phyloP scores from a whole-genome alignment of 108 stramenopile species.

The Asterionellopsis glacialis region DNA sequence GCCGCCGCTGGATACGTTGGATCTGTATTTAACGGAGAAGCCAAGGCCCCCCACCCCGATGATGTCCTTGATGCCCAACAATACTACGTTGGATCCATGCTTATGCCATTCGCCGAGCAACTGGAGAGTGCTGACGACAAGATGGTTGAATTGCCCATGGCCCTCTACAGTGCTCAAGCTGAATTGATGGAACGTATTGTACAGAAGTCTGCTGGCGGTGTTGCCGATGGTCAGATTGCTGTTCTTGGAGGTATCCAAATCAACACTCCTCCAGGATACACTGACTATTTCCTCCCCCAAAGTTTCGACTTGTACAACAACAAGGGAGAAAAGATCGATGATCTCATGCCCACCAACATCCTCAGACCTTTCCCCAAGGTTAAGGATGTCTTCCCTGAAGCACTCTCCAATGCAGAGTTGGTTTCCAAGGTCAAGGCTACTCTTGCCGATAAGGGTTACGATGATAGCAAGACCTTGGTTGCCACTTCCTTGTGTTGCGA shows the following conservation, averaged over 20 bases:
- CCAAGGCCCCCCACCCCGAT: slow-evolving; percentile 7
- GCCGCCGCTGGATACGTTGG: slow-evolving; percentile 42
- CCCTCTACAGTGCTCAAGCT: slow-evolving; percentile 21
- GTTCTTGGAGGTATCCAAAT: slow-evolving; percentile 57
- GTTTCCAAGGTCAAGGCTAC: neutral
- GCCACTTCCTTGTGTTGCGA: slow-evolving; percentile 44
- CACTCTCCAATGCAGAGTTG: slow-evolving; percentile 14
- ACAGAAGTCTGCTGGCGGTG: slow-evolving; percentile 29
- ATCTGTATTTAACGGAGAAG: slow-evolving; percentile 30
- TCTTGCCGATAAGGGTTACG: slow-evolving; percentile 22
- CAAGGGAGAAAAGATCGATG: slow-evolving; percentile 7
- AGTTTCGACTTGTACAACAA: slow-evolving; percentile 40
- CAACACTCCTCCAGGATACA: slow-evolving; percentile 40
- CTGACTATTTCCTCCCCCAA: slow-evolving; percentile 62
- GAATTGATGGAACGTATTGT: slow-evolving; percentile 26
- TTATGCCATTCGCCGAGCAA: slow-evolving; percentile 44
- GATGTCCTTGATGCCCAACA: slow-evolving; percentile 56
- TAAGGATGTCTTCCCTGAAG: slow-evolving; percentile 9
- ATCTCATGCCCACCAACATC: slow-evolving; percentile 1
- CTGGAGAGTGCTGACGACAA: slow-evolving; percentile 31
- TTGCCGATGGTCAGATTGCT: slow-evolving; percentile 39
- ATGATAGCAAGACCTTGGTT: slow-evolving; percentile 29
- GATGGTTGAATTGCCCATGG: slow-evolving; percentile 26
- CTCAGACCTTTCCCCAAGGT: slow-evolving; percentile 5
- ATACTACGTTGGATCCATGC: slow-evolving; percentile 27